These are phyloP conservation scores for Aegilops longissima DNA, from an alignment of 176 grass and related monocot species.

Conservation along the genomic window DNA sequence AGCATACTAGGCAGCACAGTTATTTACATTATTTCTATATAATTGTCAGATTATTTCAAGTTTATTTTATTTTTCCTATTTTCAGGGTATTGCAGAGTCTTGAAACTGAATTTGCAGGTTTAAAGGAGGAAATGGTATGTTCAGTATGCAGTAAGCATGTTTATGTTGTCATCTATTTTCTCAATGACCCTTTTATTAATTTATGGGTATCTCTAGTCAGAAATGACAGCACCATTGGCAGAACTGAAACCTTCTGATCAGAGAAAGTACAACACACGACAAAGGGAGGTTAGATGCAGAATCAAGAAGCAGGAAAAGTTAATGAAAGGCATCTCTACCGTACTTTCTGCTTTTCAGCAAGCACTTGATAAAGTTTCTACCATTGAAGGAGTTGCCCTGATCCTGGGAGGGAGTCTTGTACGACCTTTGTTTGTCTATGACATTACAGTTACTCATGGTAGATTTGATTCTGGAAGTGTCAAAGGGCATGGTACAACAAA, in stretches of 20 bases:
- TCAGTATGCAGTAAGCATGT: constrained; percentile 24
- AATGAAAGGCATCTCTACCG: constrained; percentile 65
- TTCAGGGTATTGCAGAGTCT: constrained; percentile 80
- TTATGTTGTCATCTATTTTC: neutral
- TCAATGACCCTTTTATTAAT: neutral
- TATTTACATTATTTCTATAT: neutral
- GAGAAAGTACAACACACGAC: constrained; percentile 67
- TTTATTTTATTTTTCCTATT: constrained; percentile 2
- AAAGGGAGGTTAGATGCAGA: constrained; percentile 66
- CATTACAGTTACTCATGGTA: constrained; percentile 66
- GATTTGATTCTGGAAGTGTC: constrained; percentile 50
- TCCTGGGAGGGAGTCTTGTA: constrained; percentile 75
- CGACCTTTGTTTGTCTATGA: constrained; percentile 70
- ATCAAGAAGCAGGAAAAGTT: constrained; percentile 90
- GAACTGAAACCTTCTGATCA: constrained; percentile 64
- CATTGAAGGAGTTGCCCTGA: constrained; percentile 67
- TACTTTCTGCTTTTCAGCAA: constrained; percentile 68
- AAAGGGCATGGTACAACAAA: constrained; percentile 55
- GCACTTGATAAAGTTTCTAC: constrained; percentile 72
- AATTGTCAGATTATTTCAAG: constrained; percentile 5
- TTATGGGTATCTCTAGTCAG: constrained; percentile 43
- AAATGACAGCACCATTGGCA: constrained; percentile 30
- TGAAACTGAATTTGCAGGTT: constrained; percentile 76
- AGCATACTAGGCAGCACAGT: neutral
- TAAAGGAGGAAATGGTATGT: constrained; percentile 75